Percentiles rank a stretch among this genome's conserved stretches.
phyloP scores from a whole-genome alignment of 148 eudicot genomes.

The Camellia granthamiana region DNA sequence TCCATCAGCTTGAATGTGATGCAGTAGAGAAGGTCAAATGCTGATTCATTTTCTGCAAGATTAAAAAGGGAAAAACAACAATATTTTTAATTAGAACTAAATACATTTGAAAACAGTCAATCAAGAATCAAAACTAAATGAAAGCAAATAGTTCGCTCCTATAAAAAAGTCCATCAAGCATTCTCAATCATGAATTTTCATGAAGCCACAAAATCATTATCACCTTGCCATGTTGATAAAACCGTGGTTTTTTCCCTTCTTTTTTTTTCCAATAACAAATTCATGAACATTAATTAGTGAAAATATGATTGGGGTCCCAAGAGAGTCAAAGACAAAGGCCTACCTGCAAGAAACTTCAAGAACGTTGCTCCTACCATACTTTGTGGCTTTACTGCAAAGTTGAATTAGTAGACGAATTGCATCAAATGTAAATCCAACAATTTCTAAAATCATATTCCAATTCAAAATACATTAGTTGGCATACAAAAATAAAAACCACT shows the following conservation, averaged over 20 bases:
- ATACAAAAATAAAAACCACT: neutral
- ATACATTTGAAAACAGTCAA: neutral
- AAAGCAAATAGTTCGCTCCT: neutral
- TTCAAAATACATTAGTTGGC: neutral
- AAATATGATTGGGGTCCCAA: neutral
- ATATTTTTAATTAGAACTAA: neutral
- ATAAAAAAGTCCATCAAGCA: neutral
- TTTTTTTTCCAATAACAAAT: neutral
- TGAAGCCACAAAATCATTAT: neutral
- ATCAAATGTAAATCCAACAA: neutral
- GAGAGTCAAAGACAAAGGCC: neutral
- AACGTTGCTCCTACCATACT: slow-evolving; percentile 46
- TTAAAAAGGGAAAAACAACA: slow-evolving; percentile 4
- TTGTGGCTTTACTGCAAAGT: slow-evolving; percentile 68
- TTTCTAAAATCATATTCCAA: slow-evolving; percentile 41
- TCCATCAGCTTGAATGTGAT: slow-evolving; percentile 93
- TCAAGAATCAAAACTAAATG: neutral
- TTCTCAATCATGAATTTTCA: neutral
- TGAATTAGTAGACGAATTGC: slow-evolving; percentile 7
- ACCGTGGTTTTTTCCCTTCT: neutral
- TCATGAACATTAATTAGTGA: neutral
- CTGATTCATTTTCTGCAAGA: slow-evolving; percentile 75
- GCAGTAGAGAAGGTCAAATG: slow-evolving; percentile 92
- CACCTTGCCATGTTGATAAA: neutral
- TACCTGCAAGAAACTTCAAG: slow-evolving; percentile 81